Conservation (phyloP, 176 grass and related monocot genomes). For the Raddia guianensis region DNA sequence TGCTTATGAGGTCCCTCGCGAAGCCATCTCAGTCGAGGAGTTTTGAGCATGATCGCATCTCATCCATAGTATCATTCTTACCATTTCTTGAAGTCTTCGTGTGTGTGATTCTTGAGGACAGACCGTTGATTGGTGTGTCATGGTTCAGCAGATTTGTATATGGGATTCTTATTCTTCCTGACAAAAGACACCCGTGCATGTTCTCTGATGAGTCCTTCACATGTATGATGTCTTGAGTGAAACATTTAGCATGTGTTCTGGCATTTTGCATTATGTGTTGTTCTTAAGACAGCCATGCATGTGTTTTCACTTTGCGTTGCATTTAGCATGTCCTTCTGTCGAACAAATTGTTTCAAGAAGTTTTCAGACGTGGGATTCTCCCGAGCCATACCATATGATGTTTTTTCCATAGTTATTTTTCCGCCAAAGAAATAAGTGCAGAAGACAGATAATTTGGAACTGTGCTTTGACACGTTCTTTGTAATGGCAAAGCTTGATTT, state of each 20-base stretch:
- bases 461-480: neutral
- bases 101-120: constrained; percentile 30
- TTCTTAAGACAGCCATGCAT: neutral
- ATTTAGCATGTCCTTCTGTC: constrained; percentile 9
- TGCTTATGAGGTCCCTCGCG: constrained; percentile 72
- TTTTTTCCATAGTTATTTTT: too few species aligned
- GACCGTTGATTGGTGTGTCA: constrained; percentile 20
- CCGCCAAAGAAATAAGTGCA: neutral
- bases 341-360: constrained; percentile 2
- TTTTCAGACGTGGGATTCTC: neutral
- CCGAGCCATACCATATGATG: neutral
- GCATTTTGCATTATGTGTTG: constrained; percentile 1
- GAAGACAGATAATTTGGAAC: neutral
- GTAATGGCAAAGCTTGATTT: neutral
- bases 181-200: constrained; percentile 35
- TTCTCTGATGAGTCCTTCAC: constrained; percentile 29
- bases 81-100: constrained; percentile 41
- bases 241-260: constrained; percentile 31
- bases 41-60: constrained; percentile 49
- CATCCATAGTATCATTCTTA: constrained; percentile 36
- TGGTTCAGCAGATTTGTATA: constrained; percentile 34
- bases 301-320: neutral
- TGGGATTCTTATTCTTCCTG: constrained; percentile 36
- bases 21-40: constrained; percentile 71
- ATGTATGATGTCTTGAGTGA: constrained; percentile 27